Evolutionary conservation across 2,329 filamentous ascomycete species (phyloP), one percentile per base, ranked within the genome.

Genomic region (Fusarium nanum): DNA sequence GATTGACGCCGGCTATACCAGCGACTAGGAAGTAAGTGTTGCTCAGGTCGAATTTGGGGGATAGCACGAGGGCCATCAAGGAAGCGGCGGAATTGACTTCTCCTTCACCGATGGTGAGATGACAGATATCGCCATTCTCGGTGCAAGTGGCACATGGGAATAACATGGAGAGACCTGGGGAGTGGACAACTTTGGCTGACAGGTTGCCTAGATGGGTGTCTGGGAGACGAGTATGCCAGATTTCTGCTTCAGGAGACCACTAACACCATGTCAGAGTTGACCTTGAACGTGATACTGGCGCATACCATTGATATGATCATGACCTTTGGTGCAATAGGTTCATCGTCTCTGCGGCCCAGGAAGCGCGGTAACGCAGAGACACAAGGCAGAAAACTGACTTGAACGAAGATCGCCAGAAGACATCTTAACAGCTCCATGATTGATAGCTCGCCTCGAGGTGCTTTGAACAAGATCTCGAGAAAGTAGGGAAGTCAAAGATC

Each of bases 51-150:
- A 94, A 93, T 13, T 81, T 75, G 3, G 82, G 76, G 0, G 88
- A 91, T 16, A 90, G 83, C n/a, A 87, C 81, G 12, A 93, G 82
- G 1, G 91, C 87, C 48, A 85, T 85, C 64, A 92, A 85, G 0
- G 89, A 89, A 9, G 86, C 80, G 0, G 92, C 92, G 0, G 92
- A 91, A 76, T 94, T 94, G 81, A 94, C 92, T 79, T 93, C 91
- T 12, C 85, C 84, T 77, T 91, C 89, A 59, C 91, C 91, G 3
- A 89, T 88, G 11, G 88, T 88, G 47, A 93, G 73, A 75, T 93
- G 91, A 79, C 92, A 94, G 49, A 94, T 81, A 5, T 84, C 82
- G 30, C 85, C 82, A 70, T 89, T 80, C 13, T 80, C 79, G 0
- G 87, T 89, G 78, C 92, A 94, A 77, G 90, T 87, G 1, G 89